Evolutionary conservation across 1,139 yeast genomes (phyloP), one percentile per base, ranked within the genome.

Genomic region (Candida dubliniensis): DNA sequence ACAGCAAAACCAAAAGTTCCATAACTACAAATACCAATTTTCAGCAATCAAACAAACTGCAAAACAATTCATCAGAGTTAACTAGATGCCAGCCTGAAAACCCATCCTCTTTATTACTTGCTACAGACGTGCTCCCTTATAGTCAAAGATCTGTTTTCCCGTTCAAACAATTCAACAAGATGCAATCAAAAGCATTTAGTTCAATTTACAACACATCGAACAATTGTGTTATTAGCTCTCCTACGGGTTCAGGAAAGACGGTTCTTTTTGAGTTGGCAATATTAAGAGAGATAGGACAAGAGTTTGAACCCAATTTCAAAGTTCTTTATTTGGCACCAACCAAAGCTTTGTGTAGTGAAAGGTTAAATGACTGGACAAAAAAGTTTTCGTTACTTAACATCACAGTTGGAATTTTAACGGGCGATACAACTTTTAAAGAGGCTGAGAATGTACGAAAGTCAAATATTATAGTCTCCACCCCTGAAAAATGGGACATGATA

Each of bases 191-290:
- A 38, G 67, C 77, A 2, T 77, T 74, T 48, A 45, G 60, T 1
- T 30, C 46, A 0, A 48, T 77, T 2, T 78, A 67, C 51, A 51
- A 63, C 2, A 41, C 56, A 2, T 53, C 60, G n/a, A 50, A 60
- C 14, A 79, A 76, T 48, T 70, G 76, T 48, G 75, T 79, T 1
- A 61, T 79, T 11, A 69, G 79, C 33, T 65, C 82, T 2, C 84
- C 84, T 0, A 76, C 83, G 0, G 83, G 84, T 0, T 76, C 82
- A 1, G 83, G 84, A 0, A 79, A 79, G 52, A 78, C 83, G 0
- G 82, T 71, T 0, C 53, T 79, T 3, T 77, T 77, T 51, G 83
- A 79, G 53, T 52, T 79, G 32, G 80, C 82, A 0, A 74, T 79
- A 1, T 50, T 77, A n/a, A 57, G 67, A 15, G 48, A 68, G 15